These are phyloP conservation scores for Kodamaea sp. DNA, from an alignment of 1,139 yeast genomes.

Conservation along the genomic window DNA sequence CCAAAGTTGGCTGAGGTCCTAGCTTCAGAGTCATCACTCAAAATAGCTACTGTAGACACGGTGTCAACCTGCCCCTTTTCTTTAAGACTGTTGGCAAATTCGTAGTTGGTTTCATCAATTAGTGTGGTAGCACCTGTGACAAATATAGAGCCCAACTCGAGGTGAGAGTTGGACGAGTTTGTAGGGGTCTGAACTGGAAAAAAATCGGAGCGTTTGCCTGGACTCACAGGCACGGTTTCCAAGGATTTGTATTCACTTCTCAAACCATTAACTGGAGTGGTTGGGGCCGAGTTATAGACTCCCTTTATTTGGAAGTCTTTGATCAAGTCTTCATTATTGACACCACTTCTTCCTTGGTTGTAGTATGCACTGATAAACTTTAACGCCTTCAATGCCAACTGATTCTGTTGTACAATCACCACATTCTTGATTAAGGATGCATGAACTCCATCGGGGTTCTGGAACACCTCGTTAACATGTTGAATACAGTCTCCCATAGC, in stretches of 20 bases:
- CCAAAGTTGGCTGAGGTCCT: slow-evolving; percentile 68
- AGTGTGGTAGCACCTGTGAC: slow-evolving; percentile 72
- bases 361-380: slow-evolving; percentile 45
- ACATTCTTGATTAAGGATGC: slow-evolving; percentile 73
- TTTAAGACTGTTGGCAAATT: slow-evolving; percentile 51
- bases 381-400: slow-evolving; percentile 54
- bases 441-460: slow-evolving; percentile 57
- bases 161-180: background rate
- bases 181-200: background rate
- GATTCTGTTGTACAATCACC: slow-evolving; percentile 65
- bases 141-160: slow-evolving; percentile 41
- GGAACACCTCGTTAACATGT: slow-evolving; percentile 77
- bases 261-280: slow-evolving; percentile 11
- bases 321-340: slow-evolving; percentile 21
- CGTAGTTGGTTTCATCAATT: slow-evolving; percentile 69
- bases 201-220: background rate
- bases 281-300: slow-evolving; percentile 15
- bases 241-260: too few species aligned
- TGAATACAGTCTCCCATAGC: slow-evolving; percentile 84
- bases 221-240: background rate
- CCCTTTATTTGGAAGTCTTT: slow-evolving; percentile 24
- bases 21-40: slow-evolving; percentile 34
- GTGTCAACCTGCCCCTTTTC: slow-evolving; percentile 35
- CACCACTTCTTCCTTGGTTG: slow-evolving; percentile 19
- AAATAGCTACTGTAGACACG: slow-evolving; percentile 65